A percentile compares a stretch with the other conserved stretches of the same genome.
phyloP scores from a whole-genome alignment of 768 basidiomycete species.

The Clitopilus hobsonii region DNA sequence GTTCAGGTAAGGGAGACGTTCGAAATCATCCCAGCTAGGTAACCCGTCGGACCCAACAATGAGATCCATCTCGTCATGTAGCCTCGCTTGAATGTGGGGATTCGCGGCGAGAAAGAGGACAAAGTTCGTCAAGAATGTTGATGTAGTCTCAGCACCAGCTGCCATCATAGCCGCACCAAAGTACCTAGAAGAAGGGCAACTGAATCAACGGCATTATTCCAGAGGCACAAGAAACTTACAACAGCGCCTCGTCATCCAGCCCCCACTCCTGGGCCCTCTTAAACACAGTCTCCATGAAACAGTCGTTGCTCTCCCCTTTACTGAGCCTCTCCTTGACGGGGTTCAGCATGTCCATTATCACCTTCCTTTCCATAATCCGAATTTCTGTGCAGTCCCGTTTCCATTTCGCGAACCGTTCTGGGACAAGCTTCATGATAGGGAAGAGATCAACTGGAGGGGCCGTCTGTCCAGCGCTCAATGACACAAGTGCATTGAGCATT shows the following conservation, averaged over 20 bases:
- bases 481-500: background rate
- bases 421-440: conserved; percentile 9
- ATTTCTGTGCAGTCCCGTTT: conserved; percentile 5
- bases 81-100: conserved; percentile 24
- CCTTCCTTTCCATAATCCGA: conserved; percentile 1
- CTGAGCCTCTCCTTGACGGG: conserved; percentile 3
- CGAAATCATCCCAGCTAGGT: conserved; percentile 24
- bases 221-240: too few species aligned
- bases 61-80: conserved; percentile 28
- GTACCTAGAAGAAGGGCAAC: conserved; percentile 13
- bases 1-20: conserved; percentile 22
- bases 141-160: conserved; percentile 24
- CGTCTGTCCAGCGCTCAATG: background rate
- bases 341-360: conserved; percentile 3
- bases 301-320: conserved; percentile 15
- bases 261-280: conserved; percentile 6
- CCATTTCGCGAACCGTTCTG: conserved; percentile 13
- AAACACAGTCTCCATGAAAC: conserved; percentile 19
- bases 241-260: background rate
- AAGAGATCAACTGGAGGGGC: conserved; percentile 1
- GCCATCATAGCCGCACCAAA: conserved; percentile 19
- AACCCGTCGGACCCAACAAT: conserved; percentile 25
- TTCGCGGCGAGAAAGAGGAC: conserved; percentile 24
- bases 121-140: conserved; percentile 15
- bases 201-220: too few species aligned